phyloP scores from a whole-genome alignment of 2,329 filamentous ascomycete genomes.

The Scytalidium sp. region DNA sequence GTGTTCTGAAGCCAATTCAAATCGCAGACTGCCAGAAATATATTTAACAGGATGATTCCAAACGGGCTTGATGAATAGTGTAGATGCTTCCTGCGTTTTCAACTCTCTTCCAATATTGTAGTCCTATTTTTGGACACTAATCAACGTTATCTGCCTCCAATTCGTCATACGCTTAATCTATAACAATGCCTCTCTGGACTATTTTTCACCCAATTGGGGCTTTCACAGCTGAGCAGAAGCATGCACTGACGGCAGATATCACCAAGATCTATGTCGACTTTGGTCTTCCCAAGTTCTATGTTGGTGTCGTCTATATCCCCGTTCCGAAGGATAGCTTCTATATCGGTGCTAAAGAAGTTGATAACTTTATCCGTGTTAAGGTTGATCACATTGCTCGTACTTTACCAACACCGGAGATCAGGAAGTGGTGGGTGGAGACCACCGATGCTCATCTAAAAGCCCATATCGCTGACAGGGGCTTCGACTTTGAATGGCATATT shows the following conservation, averaged over 20 bases:
- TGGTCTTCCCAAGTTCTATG: constrained; percentile 33
- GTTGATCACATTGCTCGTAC: background rate
- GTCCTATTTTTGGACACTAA: no score
- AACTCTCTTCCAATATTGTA: no score
- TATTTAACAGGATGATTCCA: no score
- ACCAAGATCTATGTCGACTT: constrained; percentile 9
- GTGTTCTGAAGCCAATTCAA: no score
- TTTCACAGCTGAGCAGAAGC: background rate
- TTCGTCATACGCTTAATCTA: background rate
- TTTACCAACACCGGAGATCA: background rate
- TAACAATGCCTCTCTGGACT: background rate
- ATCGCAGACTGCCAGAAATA: no score
- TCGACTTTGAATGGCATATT: background rate
- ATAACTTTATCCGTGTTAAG: background rate
- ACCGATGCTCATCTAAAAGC: background rate
- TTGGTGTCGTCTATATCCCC: constrained; percentile 34
- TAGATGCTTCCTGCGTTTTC: no score
- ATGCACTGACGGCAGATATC: background rate
- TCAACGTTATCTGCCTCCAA: background rate
- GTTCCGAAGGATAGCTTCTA: background rate
- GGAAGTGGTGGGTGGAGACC: background rate
- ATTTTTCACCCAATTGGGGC: background rate
- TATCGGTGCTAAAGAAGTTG: background rate
- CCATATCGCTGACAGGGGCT: background rate
- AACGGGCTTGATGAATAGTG: no score